A percentile compares a stretch with the other conserved stretches of the same genome.
These are phyloP conservation scores for Bothriochloa decipiens DNA, from an alignment of 176 grass and related monocot genomes.

Conservation along the genomic window DNA sequence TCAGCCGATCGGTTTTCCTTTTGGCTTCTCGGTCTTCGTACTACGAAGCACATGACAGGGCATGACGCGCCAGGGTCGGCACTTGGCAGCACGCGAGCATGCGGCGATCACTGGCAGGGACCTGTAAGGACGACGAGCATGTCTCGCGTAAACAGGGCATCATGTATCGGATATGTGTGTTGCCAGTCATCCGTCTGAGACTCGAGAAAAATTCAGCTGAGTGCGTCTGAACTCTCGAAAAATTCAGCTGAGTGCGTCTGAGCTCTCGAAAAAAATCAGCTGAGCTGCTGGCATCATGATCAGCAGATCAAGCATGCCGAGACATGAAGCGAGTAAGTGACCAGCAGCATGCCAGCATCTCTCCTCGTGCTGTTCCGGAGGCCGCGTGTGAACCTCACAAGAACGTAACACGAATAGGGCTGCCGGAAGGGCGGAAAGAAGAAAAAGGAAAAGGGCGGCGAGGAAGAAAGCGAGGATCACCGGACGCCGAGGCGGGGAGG, in stretches of 20 bases:
- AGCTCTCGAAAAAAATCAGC: background rate
- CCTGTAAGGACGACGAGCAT: constrained; percentile 16
- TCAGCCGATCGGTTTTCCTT: constrained; percentile 26
- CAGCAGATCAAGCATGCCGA: background rate
- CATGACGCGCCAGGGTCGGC: background rate
- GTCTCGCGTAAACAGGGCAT: too few relatives aligned
- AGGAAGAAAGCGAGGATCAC: background rate
- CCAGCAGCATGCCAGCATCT: background rate
- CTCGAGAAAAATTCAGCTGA: background rate
- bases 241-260: background rate
- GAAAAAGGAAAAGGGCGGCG: background rate
- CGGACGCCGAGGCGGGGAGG: constrained; percentile 26
- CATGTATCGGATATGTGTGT: background rate
- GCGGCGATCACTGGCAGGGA: constrained; percentile 28
- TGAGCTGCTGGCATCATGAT: background rate
- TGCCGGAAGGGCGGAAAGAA: background rate
- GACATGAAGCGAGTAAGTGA: background rate
- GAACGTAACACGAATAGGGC: background rate
- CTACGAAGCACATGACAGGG: constrained; percentile 24
- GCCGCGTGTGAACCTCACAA: constrained; percentile 1
- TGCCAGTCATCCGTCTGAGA: background rate
- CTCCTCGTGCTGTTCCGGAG: background rate
- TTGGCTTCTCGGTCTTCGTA: constrained; percentile 36
- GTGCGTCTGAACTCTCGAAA: background rate
- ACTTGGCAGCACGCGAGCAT: background rate